Evolutionary conservation across 164 flowering plant genomes (phyloP).

Genomic region (Tetrastigma voinierianum): DNA sequence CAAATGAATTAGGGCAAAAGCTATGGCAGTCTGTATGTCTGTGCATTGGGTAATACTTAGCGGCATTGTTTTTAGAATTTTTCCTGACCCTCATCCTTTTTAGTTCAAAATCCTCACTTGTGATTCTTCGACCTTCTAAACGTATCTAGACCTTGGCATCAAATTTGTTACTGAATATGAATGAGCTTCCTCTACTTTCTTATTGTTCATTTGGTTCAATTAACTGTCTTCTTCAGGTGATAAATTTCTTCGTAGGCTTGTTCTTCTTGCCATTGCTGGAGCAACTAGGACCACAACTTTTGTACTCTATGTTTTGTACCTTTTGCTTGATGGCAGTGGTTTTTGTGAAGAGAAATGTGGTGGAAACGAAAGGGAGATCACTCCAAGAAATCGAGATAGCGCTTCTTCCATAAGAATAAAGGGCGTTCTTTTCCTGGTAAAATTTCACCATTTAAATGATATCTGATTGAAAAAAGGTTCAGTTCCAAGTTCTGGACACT

Average conservation of each 20-base stretch:
- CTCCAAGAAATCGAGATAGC: constrained; percentile 97
- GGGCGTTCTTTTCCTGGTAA: not conserved
- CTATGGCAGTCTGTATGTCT: constrained; percentile 89
- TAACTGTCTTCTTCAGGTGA: constrained; percentile 47
- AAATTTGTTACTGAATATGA: no score
- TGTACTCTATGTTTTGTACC: constrained; percentile 70
- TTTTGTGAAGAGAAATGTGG: constrained; percentile 80
- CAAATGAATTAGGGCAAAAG: constrained; percentile 89
- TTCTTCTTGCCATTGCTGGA: constrained; percentile 82
- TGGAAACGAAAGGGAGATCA: constrained; percentile 96
- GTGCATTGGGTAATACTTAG: constrained; percentile 86
- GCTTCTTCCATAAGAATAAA: constrained; percentile 59
- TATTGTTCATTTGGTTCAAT: not conserved
- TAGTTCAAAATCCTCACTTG: not conserved
- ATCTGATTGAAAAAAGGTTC: not conserved
- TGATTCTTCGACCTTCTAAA: no score
- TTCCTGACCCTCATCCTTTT: not conserved
- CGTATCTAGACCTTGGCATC: no score
- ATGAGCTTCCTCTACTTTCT: not conserved
- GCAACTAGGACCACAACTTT: constrained; percentile 63
- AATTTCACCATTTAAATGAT: not conserved
- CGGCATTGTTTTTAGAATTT: not conserved
- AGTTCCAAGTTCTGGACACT: no score
- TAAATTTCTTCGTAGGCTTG: constrained; percentile 92
- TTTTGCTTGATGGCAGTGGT: constrained; percentile 67